Percentiles rank a stretch among this genome's conserved stretches.
These are phyloP conservation scores for Beauveria caledonica DNA, from an alignment of 2,329 filamentous ascomycete genomes.

Conservation along the genomic window DNA sequence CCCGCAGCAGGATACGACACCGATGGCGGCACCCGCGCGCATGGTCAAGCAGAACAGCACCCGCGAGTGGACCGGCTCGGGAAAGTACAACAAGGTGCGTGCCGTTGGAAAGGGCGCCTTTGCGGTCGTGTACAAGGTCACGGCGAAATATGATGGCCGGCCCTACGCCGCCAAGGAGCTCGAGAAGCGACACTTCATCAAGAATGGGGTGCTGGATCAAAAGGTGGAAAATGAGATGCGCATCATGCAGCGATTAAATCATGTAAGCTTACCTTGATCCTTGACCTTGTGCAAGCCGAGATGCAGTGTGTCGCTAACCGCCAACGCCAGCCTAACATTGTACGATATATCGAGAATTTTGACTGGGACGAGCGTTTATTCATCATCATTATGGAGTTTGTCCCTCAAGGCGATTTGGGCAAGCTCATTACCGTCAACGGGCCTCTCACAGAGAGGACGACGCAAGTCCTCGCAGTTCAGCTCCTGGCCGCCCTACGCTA, in stretches of 20 bases:
- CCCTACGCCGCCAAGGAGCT: conserved; percentile 91
- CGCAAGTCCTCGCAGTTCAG: conserved; percentile 65
- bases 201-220: conserved; percentile 80
- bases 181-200: conserved; percentile 87
- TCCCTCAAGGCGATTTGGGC: conserved; percentile 75
- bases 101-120: conserved; percentile 90
- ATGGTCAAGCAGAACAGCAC: conserved; percentile 24
- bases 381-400: conserved; percentile 95
- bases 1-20: conserved; percentile 14
- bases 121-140: conserved; percentile 85
- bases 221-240: conserved; percentile 96
- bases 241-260: conserved; percentile 80
- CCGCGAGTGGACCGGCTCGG: conserved; percentile 74
- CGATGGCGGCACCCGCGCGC: not conserved
- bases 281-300: not conserved
- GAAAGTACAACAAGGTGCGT: conserved; percentile 74
- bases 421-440: conserved; percentile 56
- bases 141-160: conserved; percentile 72
- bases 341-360: conserved; percentile 82
- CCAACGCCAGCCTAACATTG: conserved; percentile 65
- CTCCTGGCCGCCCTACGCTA: conserved; percentile 78
- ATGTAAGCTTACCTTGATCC: conserved; percentile 49
- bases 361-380: conserved; percentile 76
- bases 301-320: not conserved
- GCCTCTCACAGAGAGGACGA: conserved; percentile 57